phyloP scores from a whole-genome alignment of 2,329 filamentous ascomycete species.

The Neurospora sp. region DNA sequence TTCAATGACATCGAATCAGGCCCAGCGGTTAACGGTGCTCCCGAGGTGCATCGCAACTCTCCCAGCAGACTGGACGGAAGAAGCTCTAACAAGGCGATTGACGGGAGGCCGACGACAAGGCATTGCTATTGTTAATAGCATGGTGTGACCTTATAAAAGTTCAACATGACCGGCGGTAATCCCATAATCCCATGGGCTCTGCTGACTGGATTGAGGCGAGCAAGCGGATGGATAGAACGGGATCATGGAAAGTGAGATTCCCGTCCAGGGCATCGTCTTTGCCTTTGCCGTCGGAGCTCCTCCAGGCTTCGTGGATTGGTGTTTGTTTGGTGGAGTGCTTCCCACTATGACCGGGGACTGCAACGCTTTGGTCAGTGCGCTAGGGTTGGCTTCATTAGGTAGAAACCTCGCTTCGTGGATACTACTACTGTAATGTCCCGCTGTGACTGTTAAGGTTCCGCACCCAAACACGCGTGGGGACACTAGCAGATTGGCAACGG shows the following conservation, averaged over 20 bases:
- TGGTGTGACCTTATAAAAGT: not conserved
- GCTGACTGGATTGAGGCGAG: not conserved
- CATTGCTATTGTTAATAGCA: not conserved
- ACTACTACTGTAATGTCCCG: not conserved
- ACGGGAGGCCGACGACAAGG: not conserved
- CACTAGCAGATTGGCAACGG: not conserved
- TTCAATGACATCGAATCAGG: not conserved
- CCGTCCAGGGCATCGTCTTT: conserved; percentile 25
- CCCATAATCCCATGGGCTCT: not conserved
- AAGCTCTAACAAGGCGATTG: not conserved
- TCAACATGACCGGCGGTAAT: not conserved
- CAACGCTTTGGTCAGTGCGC: not conserved
- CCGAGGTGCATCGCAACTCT: not conserved
- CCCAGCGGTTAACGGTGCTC: not conserved
- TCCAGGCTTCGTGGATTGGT: not conserved
- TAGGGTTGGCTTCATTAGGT: not conserved
- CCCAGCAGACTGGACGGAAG: not conserved
- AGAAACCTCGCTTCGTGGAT: not conserved
- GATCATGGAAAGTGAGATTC: not conserved
- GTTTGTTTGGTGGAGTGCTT: not conserved
- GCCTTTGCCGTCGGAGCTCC: conserved; percentile 38
- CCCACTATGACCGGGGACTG: not conserved
- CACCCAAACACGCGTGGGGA: not conserved
- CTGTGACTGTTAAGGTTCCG: not conserved
- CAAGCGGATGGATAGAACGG: not conserved